Evolutionary conservation across 768 basidiomycete genomes (phyloP), one percentile per base, ranked within the genome.

Genomic region (Leccinum arenicola): DNA sequence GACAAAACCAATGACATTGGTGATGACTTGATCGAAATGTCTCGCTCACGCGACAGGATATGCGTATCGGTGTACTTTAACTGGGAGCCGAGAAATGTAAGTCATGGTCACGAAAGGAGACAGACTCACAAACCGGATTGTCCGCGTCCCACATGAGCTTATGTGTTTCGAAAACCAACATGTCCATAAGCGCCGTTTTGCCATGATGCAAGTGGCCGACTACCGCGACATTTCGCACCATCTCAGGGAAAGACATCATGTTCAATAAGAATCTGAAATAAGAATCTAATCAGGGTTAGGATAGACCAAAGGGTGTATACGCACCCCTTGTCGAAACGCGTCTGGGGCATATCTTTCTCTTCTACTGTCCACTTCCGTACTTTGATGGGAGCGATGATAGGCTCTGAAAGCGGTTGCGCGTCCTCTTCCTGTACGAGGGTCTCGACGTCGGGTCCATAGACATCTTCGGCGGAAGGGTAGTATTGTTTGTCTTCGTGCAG

Each of bases 401-500:
- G 97, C 68, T 98, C 93, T 3, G 93, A 83, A 19, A 99, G 82
- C 14, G 94, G 94, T 72, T 99, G 97, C 3, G 92, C 86, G 70
- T 99, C 97, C 76, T 99, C 97, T 74, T 99, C 97, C 71, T 98
- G 97, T 2, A 99, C 97, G 64, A 98, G 75, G 1, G 97, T 91
- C 76, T 98, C 96, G 31, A 99, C 97, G 59, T 87, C 97, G 40
- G 84, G 79, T 3, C 97, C 97, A 73, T 99, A 99, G 2, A 95
- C 85, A 17, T 98, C 94, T 56, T 80, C 80, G 1, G 97, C 96
- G 14, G 90, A 89, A 14, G 94, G 92, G 72, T 99, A 99, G 74
- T 99, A 98, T 73, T 94, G 91, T 75, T 99, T 99, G 76, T 99
- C 91, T 72, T 98, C 97, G 67, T 98, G 96, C 49, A 98, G 79